Evolutionary conservation across 768 basidiomycete genomes (phyloP), one percentile per base, ranked within the genome.

Genomic region (Hortiboletus flavorubellus): DNA sequence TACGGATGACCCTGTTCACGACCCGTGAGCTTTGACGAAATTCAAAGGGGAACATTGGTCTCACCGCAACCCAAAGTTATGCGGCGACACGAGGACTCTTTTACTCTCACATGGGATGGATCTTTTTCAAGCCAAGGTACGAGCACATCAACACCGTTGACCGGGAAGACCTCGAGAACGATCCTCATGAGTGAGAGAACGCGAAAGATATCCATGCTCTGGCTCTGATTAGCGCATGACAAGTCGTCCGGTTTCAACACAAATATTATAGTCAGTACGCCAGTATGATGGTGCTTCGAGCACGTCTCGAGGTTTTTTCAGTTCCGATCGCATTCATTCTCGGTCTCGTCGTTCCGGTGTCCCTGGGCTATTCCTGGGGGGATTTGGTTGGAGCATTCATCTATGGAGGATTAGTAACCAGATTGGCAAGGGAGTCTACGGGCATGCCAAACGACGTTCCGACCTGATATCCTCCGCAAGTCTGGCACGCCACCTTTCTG

Each of bases 81-180:
- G 55, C 56, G 2, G 55, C 55, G 2, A 58, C 56, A 18, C 47
- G 55, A 57, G 43, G 56, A 4, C 30, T 57, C 7, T 37, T 58
- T 8, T 50, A 57, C 15, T 58, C 55, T 11, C 56, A 58, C 38
- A 50, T 58, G 43, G 56, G 56, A 30, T 58, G 56, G 38, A 49
- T 58, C 26, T 58, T 58, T 47, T 57, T 58, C 55, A 57, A 49
- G 5, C 47, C 46, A 50, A 57, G 11, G 39, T 58, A 58, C n/a
- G 48, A 49, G 34, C 55, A 47, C 18, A 45, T 58, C 18, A 31
- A 46, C 23, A 40, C 43, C n/a, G 33, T 57, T 33, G 56, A 58
- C 38, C 42, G 35, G 4, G 48, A 58, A 33, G 56, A 58, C 38
- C 54, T 58, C 18, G 38, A 49, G 11, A 37, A 12, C 16, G 56